Evolutionary conservation across 108 stramenopile genomes (phyloP).

Genomic region (Epithemia pelagica): DNA sequence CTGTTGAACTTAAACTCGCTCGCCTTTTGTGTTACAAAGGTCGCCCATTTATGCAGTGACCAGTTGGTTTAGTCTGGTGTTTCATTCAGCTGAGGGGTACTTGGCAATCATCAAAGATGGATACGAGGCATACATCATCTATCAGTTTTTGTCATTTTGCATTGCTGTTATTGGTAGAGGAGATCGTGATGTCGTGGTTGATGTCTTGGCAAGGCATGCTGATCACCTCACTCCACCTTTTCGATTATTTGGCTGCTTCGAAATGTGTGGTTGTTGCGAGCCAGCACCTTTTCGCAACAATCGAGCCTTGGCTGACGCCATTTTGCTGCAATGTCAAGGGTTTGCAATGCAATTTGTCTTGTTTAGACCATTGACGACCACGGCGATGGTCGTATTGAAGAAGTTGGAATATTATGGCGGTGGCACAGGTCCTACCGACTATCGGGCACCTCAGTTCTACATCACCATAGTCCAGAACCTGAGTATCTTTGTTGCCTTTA

Average conservation of each 20-base stretch:
- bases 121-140: conserved; percentile 90
- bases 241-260: conserved; percentile 30
- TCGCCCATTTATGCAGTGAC: conserved; percentile 71
- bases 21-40: background rate
- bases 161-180: conserved; percentile 86
- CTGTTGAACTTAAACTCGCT: no score
- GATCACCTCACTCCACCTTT: conserved; percentile 65
- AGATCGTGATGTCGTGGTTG: conserved; percentile 65
- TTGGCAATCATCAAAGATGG: conserved; percentile 85
- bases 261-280: conserved; percentile 36
- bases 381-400: conserved; percentile 53
- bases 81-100: conserved; percentile 67
- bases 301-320: conserved; percentile 66
- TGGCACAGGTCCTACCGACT: conserved; percentile 46
- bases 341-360: conserved; percentile 93
- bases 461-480: conserved; percentile 71
- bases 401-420: conserved; percentile 62
- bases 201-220: conserved; percentile 48
- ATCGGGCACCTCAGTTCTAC: conserved; percentile 71
- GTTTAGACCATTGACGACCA: conserved; percentile 65
- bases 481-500: conserved; percentile 82
- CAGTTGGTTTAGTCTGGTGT: conserved; percentile 79
- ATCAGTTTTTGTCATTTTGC: conserved; percentile 82
- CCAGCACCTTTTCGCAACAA: conserved; percentile 33
- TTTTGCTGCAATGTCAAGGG: conserved; percentile 79